Evolutionary conservation across 345 rosid species (phyloP).

Genomic region (Cardamine occulta): DNA sequence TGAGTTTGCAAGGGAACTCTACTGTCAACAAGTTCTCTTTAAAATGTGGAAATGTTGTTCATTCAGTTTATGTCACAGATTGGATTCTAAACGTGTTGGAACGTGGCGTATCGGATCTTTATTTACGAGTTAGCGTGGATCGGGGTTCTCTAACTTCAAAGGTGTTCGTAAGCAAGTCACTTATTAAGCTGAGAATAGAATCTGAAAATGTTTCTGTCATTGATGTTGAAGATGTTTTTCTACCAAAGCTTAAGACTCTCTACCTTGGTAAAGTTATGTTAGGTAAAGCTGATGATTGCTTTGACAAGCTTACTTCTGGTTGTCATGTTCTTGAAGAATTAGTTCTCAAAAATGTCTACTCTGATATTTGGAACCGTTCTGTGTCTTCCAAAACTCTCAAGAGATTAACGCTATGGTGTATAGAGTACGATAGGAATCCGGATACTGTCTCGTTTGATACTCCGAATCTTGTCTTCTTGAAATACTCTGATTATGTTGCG

Average conservation of each 20-base stretch:
- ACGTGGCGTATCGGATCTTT: conserved; percentile 18
- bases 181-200: conserved; percentile 1
- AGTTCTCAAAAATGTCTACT: not conserved
- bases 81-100: conserved; percentile 21
- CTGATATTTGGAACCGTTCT: not conserved
- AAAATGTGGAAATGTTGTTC: conserved; percentile 3
- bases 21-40: conserved; percentile 10
- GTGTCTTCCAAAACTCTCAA: conserved; percentile 7
- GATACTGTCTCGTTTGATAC: not conserved
- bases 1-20: not conserved
- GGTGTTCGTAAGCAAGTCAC: conserved; percentile 20
- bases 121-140: not conserved
- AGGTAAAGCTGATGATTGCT: not conserved
- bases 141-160: not conserved
- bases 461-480: not conserved
- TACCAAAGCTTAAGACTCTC: conserved; percentile 16
- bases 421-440: not conserved
- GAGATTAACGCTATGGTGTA: not conserved
- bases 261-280: not conserved
- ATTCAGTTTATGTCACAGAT: not conserved
- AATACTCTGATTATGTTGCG: not conserved
- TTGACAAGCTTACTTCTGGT: not conserved
- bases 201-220: not conserved
- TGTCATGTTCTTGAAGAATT: not conserved
- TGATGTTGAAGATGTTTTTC: not conserved